Conservation (phyloP, 2,329 filamentous ascomycete genomes). For the Metarhizium robertsii region DNA sequence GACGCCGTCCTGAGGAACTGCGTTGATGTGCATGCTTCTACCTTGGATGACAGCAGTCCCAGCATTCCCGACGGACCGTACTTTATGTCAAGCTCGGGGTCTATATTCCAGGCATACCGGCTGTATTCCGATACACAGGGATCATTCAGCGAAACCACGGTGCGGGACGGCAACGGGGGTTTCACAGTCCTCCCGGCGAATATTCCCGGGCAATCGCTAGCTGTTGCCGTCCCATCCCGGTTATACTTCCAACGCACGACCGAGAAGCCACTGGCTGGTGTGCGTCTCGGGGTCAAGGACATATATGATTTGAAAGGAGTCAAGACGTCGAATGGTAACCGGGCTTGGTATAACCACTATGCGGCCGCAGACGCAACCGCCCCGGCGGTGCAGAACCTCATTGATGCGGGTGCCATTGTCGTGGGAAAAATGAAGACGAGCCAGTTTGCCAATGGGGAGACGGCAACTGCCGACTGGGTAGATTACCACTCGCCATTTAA, state of each 20-base stretch:
- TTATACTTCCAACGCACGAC: slow-evolving; percentile 41
- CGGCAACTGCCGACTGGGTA: slow-evolving; percentile 36
- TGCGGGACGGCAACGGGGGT: not conserved
- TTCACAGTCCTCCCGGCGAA: slow-evolving; percentile 7
- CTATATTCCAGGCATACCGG: slow-evolving; percentile 10
- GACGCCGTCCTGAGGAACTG: not conserved
- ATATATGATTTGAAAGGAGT: slow-evolving; percentile 47
- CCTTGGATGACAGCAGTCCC: not conserved
- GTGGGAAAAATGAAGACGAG: slow-evolving; percentile 37
- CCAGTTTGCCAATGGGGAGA: slow-evolving; percentile 32
- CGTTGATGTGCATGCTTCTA: not conserved
- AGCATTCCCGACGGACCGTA: slow-evolving; percentile 10
- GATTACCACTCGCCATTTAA: slow-evolving; percentile 31
- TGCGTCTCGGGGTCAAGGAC: slow-evolving; percentile 50
- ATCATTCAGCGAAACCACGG: slow-evolving; percentile 10
- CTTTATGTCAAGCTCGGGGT: slow-evolving; percentile 7
- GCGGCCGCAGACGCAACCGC: slow-evolving; percentile 36
- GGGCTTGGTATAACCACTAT: slow-evolving; percentile 47
- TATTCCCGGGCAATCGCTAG: slow-evolving; percentile 6
- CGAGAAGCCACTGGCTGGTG: slow-evolving; percentile 43
- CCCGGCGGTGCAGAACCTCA: slow-evolving; percentile 41
- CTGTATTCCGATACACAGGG: slow-evolving; percentile 14
- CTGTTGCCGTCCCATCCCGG: slow-evolving; percentile 42
- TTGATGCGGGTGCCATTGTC: slow-evolving; percentile 46
- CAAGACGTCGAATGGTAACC: slow-evolving; percentile 42